phyloP scores from a whole-genome alignment of 129 eudicot genomes.

The Deinandra increscens region DNA sequence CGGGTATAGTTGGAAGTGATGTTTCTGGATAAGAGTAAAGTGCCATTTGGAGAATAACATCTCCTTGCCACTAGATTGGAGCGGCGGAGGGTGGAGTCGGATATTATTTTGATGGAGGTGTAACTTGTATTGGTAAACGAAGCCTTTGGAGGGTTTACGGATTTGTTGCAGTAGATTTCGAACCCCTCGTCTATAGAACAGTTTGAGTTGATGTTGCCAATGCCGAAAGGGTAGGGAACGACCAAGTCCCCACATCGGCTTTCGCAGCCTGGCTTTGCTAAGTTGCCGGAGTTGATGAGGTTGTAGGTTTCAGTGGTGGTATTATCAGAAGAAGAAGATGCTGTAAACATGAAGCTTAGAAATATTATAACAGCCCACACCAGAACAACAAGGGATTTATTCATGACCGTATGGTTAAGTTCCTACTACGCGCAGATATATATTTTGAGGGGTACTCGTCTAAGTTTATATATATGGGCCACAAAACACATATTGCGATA shows the following conservation, averaged over 20 bases:
- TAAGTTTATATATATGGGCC: no score
- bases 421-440: no score
- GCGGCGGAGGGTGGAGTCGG: constrained; percentile 13
- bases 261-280: constrained; percentile 25
- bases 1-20: no score
- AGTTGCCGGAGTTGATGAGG: constrained; percentile 3
- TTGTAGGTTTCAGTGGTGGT: constrained; percentile 13
- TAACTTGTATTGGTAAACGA: background rate
- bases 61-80: background rate
- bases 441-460: no score
- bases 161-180: constrained; percentile 34
- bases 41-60: constrained; percentile 13
- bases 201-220: constrained; percentile 25
- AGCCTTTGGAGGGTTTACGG: constrained; percentile 32
- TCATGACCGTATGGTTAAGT: no score
- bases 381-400: no score
- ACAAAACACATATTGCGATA: no score
- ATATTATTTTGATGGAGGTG: constrained; percentile 14
- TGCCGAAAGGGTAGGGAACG: constrained; percentile 42
- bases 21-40: no score
- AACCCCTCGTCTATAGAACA: constrained; percentile 29
- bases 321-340: no score
- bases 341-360: no score
- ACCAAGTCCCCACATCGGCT: constrained; percentile 19
- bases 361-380: no score